Evolutionary conservation across 495 filamentous ascomycete species (phyloP), one percentile per base, ranked within the genome.

Genomic region (Talaromyces wortmannii): DNA sequence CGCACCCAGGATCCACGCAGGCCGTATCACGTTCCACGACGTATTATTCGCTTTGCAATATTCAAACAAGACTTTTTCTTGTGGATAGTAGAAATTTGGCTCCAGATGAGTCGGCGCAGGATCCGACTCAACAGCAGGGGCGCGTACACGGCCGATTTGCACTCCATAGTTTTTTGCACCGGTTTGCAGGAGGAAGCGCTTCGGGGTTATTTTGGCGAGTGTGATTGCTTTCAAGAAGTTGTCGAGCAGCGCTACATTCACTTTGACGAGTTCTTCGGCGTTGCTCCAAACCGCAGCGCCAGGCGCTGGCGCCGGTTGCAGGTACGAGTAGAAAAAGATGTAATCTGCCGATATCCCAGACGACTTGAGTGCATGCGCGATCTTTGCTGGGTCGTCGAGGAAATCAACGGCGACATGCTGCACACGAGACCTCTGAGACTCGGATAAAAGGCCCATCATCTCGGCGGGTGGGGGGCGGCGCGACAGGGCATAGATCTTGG

Each of bases 31-130:
- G 53, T 61, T 73, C 66, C 67, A 77, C 31, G 52, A 13, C 5
- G 66, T 64, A 45, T 50, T 36, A 30, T 67, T 52, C 1, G 59
- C 56, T 1, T 46, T 45, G 58, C 69, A 73, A 58, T 63, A 82
- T 2, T 55, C 30, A 5, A 48, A 52, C 0, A 81, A 59, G 23
- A 65, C 46, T 55, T 78, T 74, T 63, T 81, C 77, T 61, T 81
- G 78, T 1, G 67, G 63, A 60, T 76, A 80, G 65, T 80, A 81
- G 63, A 79, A 81, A 61, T 81, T 81, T 10, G 58, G 67, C 52
- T 72, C 68, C 5, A 73, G 63, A 13, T 40, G 36, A 6, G 56
- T 18, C 15, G 75, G 55, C 11, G 72, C 66, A 5, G 74, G 73
- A 56, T 74, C 67, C 18, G 58, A 62, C 59, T 81, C 77, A 45